These are phyloP conservation scores for Naganishia friedmannii DNA, from an alignment of 768 basidiomycete genomes.

Conservation along the genomic window DNA sequence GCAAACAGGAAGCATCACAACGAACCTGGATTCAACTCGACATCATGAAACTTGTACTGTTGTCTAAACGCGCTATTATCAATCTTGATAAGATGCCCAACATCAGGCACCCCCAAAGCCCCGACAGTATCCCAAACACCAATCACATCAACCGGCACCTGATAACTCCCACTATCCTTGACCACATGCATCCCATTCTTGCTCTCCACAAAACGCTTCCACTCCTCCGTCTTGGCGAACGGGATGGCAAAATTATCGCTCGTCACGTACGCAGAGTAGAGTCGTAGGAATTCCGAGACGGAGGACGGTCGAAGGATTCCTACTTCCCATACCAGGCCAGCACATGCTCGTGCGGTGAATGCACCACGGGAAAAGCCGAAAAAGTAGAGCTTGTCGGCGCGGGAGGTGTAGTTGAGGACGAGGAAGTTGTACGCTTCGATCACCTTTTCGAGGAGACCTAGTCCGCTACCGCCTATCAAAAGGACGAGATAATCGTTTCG, in stretches of 20 bases:
- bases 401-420: conserved; percentile 10
- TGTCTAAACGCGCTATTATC: background rate
- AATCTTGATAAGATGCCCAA: conserved; percentile 9
- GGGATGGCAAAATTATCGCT: background rate
- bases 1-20: background rate
- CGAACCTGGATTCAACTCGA: conserved; percentile 22
- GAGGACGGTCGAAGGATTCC: conserved; percentile 22
- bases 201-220: background rate
- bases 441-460: conserved; percentile 17
- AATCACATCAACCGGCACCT: conserved; percentile 19
- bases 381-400: conserved; percentile 70
- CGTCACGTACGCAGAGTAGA: conserved; percentile 12
- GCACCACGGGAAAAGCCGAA: conserved; percentile 80
- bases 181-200: background rate
- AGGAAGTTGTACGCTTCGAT: conserved; percentile 27
- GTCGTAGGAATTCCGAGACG: background rate
- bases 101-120: conserved; percentile 10
- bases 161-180: background rate
- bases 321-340: conserved; percentile 67
- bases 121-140: conserved; percentile 24
- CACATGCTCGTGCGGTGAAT: conserved; percentile 69
- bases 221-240: conserved; percentile 13
- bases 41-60: conserved; percentile 22
- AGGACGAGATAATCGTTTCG: background rate
- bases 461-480: conserved; percentile 2